A percentile compares a stretch with the other conserved stretches of the same genome.
These are phyloP conservation scores for Spiraea crenata DNA, from an alignment of 331 rosid species.

Conservation along the genomic window DNA sequence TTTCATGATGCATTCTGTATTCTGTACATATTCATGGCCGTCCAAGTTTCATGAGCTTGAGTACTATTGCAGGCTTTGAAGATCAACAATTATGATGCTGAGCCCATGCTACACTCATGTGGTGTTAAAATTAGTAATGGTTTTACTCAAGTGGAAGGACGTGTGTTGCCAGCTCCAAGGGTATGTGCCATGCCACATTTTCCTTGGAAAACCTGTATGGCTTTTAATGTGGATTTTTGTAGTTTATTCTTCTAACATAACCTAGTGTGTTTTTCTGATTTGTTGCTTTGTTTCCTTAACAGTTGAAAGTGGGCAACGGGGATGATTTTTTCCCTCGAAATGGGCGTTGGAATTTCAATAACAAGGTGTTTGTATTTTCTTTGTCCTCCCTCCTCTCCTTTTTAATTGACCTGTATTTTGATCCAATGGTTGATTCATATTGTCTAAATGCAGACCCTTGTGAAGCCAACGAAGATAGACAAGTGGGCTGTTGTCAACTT, in stretches of 20 bases:
- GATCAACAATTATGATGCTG: conserved; percentile 62
- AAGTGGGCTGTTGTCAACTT: conserved; percentile 84
- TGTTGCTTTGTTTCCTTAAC: conserved; percentile 6
- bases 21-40: not conserved
- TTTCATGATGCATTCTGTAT: not conserved
- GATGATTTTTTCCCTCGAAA: conserved; percentile 83
- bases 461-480: conserved; percentile 50
- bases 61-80: conserved; percentile 56
- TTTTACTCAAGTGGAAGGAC: conserved; percentile 85
- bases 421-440: not conserved
- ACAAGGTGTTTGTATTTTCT: conserved; percentile 48
- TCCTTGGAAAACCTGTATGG: not conserved
- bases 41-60: not conserved
- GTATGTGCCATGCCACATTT: conserved; percentile 30
- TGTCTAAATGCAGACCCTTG: conserved; percentile 51
- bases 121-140: conserved; percentile 48
- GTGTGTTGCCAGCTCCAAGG: conserved; percentile 84
- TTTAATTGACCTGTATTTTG: not conserved
- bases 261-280: not conserved
- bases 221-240: not conserved
- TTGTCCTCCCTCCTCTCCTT: not conserved
- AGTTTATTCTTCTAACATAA: not conserved
- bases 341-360: conserved; percentile 95
- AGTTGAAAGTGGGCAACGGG: conserved; percentile 83
- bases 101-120: conserved; percentile 68